Conservation (phyloP, 768 basidiomycete genomes). For the Scleroderma bovista region DNA sequence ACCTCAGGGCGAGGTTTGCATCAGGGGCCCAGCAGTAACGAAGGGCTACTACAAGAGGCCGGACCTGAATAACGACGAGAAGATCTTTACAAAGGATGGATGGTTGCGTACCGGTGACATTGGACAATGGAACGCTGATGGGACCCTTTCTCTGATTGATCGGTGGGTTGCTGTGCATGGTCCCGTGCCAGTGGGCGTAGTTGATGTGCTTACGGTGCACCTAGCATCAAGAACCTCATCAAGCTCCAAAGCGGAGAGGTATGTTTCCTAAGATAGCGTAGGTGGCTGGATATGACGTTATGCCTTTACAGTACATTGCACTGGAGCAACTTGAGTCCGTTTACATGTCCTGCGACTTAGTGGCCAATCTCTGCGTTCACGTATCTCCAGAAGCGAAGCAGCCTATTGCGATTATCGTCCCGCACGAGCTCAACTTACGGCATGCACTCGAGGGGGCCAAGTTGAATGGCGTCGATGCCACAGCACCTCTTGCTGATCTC, state of each 20-base stretch:
- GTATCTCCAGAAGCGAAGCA: conserved; percentile 71
- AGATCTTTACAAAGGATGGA: conserved; percentile 82
- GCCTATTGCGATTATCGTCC: conserved; percentile 82
- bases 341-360: conserved; percentile 79
- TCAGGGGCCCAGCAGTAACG: conserved; percentile 83
- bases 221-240: conserved; percentile 81
- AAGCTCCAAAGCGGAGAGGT: conserved; percentile 82
- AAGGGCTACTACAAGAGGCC: conserved; percentile 89
- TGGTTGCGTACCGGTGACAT: conserved; percentile 95
- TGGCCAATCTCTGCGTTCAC: conserved; percentile 79
- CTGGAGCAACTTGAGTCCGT: conserved; percentile 83
- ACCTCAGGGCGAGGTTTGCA: conserved; percentile 83
- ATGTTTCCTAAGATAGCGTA: not conserved
- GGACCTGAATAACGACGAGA: conserved; percentile 81
- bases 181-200: conserved; percentile 1
- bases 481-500: conserved; percentile 43
- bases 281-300: too few relatives aligned
- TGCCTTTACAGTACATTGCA: conserved; percentile 66
- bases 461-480: conserved; percentile 32
- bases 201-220: too few relatives aligned
- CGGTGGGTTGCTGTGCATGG: conserved; percentile 43
- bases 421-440: conserved; percentile 75
- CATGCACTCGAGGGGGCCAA: conserved; percentile 35
- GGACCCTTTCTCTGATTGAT: conserved; percentile 85
- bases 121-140: conserved; percentile 91